Base-by-base conservation (phyloP, 257 asterid genomes). In the Nemophila menziesii region DNA sequence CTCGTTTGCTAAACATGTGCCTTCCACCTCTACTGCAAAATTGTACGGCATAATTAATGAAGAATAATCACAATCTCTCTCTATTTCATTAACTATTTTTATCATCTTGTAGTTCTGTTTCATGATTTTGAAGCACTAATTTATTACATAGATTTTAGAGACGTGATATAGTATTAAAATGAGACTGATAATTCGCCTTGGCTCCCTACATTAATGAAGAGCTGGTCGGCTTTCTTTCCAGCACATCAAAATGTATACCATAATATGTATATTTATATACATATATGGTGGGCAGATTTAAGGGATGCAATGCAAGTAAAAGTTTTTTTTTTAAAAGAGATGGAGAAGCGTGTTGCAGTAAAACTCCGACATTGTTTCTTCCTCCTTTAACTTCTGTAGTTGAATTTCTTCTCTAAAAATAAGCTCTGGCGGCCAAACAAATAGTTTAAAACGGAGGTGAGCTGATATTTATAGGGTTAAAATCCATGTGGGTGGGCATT, bases 21-120 rank as follows among this genome's bases (percentile, higher is more conserved):
- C 58, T 63, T 86, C 92, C 92, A 77, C 78, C 73, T 61, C 43
- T 69, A 68, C 70, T 68, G 63, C 80, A 69, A 49, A 67, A 20
- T 59, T 55, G 75, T 66, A 51, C 72, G 46, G 53, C 54, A 65
- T 65, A 49, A 62, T 53, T 60, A 51, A n/a, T 51, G 12, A 20
- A 36, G 37, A 26, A 20, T n/a, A 23, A 39, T 26, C 5, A 26
- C 5, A 26, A 26, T 10, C 33, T 26, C 33, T 17, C 20, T 10
- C 45, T 40, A 11, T 20, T 16, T 14, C 17, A 21, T 11, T 10
- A 14, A 14, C 8, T 40, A 13, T 40, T 21, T 40, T 11, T 14
- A 10, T 40, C 8, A 40, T 40, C 17, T 21, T 40, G 15, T 40
- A 10, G 1, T 12, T 39, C 15, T 40, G 15, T 14, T 40, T 40